Conservation (phyloP, 805 yeast genomes). For the Kluyveromyces lactis region DNA sequence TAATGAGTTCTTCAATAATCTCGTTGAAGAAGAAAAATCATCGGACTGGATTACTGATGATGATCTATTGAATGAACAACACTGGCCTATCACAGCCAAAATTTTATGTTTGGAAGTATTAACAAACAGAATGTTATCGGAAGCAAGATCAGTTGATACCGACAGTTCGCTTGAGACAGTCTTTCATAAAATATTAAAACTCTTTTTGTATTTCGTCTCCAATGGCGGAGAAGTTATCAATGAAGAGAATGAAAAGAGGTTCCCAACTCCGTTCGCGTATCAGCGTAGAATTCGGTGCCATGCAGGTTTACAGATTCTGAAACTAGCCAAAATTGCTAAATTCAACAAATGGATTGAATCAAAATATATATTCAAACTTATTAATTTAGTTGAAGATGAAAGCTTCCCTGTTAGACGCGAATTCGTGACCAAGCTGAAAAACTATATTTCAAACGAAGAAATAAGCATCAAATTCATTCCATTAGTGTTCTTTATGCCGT, state of each 20-base stretch:
- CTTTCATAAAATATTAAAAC: conserved; percentile 57
- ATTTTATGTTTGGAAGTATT: conserved; percentile 46
- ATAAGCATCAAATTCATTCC: conserved; percentile 63
- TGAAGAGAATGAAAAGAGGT: conserved; percentile 31
- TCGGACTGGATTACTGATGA: conserved; percentile 43
- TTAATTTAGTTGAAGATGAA: conserved; percentile 61
- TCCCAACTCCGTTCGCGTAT: conserved; percentile 55
- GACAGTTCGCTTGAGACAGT: conserved; percentile 35
- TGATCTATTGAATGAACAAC: conserved; percentile 27
- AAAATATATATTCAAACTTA: conserved; percentile 41
- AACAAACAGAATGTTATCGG: conserved; percentile 46
- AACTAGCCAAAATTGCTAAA: conserved; percentile 48
- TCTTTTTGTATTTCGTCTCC: conserved; percentile 56
- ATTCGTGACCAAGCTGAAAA: conserved; percentile 44
- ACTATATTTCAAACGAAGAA: conserved; percentile 39
- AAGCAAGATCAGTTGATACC: conserved; percentile 16
- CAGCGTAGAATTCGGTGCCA: conserved; percentile 55
- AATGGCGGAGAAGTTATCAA: conserved; percentile 72
- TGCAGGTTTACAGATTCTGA: conserved; percentile 60
- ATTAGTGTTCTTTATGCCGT: conserved; percentile 62
- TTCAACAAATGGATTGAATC: conserved; percentile 48
- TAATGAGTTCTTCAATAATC: conserved; percentile 35
- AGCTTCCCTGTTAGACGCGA: conserved; percentile 44
- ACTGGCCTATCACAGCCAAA: conserved; percentile 39
- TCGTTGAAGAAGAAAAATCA: conserved; percentile 11